Evolutionary conservation across 805 yeast genomes (phyloP), one percentile per base, ranked within the genome.

Genomic region (Wickerhamomyces queroliae): DNA sequence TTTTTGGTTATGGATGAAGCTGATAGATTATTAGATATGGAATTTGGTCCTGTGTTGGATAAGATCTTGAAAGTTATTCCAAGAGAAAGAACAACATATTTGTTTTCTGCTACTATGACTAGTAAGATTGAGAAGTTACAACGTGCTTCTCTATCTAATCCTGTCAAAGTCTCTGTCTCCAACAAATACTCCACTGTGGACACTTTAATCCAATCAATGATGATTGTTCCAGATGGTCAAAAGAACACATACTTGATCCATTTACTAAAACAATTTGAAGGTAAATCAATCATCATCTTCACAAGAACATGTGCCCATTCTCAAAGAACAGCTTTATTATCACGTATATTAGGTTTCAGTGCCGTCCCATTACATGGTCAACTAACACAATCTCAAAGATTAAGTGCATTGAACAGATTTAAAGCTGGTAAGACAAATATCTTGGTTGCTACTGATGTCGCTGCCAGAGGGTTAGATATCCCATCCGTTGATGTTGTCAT

Each of bases 21-120:
- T 18, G 99, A 91, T 63, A 74, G 99, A 58, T 73, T 91, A 49
- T 69, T 91, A 54, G 99, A 93, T 66, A 78, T 91, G 85, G 99
- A 91, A 59, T 91, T 91, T 55, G 97, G 96, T 12, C 96, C 96
- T 29, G 95, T 90, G 13, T 69, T 91, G 47, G 96, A 88, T 56
- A 83, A 83, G 58, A 85, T 91, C 46, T 68, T 91, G 40, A 82
- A 80, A 47, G 76, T 87, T 36, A 83, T 91, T 30, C 99, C 99
- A 8, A 72, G 76, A 29, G 83, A 87, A 45, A 74, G 93, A 62
- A 87, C 89, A 5, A 84, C 93, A 0, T 88, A 83, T 53, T 64
- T 91, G 40, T 91, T 90, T 56, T 86, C 96, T 23, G 99, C 99
- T n/a, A 91, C 99, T 0, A 86, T 95, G 81, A 91, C 98, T 2